A percentile compares a stretch with the other conserved stretches of the same genome.
Conservation (phyloP, 352 stramenopile genomes). For the Pythium guiyangense region DNA sequence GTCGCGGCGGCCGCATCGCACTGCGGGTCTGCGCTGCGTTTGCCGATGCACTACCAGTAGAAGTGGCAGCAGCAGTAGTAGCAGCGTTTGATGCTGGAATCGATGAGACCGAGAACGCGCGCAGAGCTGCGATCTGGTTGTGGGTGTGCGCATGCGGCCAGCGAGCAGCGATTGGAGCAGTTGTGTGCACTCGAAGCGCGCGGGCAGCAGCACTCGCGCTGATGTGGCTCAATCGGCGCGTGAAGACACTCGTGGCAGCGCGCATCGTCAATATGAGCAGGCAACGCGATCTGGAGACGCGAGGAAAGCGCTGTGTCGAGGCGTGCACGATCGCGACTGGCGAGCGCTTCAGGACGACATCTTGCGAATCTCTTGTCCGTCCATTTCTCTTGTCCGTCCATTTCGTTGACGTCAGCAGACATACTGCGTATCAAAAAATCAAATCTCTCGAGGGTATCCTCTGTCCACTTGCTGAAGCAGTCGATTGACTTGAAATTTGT, state of each 20-base stretch:
- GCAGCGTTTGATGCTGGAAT: background rate
- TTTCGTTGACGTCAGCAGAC: too few relatives aligned
- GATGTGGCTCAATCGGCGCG: background rate
- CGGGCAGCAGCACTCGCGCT: background rate
- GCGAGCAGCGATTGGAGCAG: background rate
- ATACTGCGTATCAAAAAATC: too few relatives aligned
- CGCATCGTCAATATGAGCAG: background rate
- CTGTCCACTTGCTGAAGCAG: too few relatives aligned
- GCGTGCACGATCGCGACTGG: too few relatives aligned
- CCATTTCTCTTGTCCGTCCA: too few relatives aligned
- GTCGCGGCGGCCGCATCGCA: slow-evolving; percentile 2
- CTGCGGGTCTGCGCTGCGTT: background rate
- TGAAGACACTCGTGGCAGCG: background rate
- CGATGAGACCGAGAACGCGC: slow-evolving; percentile 1
- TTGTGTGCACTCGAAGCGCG: background rate
- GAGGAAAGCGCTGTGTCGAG: too few relatives aligned
- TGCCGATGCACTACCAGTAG: background rate
- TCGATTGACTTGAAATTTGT: too few relatives aligned
- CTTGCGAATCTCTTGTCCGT: too few relatives aligned
- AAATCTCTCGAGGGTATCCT: too few relatives aligned
- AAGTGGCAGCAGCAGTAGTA: too few relatives aligned
- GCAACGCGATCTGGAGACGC: too few relatives aligned
- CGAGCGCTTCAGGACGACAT: too few relatives aligned
- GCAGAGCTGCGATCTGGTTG: background rate
- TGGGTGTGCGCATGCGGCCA: background rate